Percentiles rank a stretch among this genome's conserved stretches.
Conservation (phyloP, 768 basidiomycete species). For the Lactarius deliciosus region DNA sequence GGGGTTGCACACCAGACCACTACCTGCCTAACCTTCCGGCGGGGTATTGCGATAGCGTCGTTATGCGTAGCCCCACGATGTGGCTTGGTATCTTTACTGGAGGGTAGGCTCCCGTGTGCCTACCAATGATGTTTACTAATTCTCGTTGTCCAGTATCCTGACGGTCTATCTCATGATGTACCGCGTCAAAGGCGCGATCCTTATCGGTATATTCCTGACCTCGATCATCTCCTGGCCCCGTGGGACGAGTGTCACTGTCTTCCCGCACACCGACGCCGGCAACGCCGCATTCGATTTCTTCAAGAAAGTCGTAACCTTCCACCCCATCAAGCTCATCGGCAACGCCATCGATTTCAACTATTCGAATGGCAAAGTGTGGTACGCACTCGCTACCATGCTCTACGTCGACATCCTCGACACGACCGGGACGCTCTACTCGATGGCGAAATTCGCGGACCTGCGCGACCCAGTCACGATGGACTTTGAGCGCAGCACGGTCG, state of each 20-base stretch:
- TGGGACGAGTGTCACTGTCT: constrained; percentile 75
- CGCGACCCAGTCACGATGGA: constrained; percentile 82
- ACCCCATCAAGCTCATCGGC: constrained; percentile 58
- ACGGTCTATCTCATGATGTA: constrained; percentile 82
- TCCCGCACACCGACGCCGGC: constrained; percentile 69
- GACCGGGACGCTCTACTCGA: constrained; percentile 79
- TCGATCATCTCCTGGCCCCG: constrained; percentile 88
- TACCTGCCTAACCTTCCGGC: constrained; percentile 46
- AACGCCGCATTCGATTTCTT: constrained; percentile 79
- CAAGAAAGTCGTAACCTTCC: constrained; percentile 80
- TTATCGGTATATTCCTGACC: constrained; percentile 78
- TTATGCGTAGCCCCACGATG: constrained; percentile 72
- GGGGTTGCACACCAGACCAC: constrained; percentile 65
- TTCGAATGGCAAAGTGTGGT: constrained; percentile 75
- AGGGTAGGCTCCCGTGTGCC: constrained; percentile 48
- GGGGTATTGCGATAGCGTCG: constrained; percentile 59
- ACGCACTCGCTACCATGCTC: constrained; percentile 84
- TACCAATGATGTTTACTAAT: neutral
- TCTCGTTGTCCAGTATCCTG: constrained; percentile 49
- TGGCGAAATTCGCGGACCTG: constrained; percentile 87
- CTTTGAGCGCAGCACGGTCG: constrained; percentile 80
- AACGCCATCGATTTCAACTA: constrained; percentile 52
- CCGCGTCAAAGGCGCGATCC: constrained; percentile 78
- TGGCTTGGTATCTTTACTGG: constrained; percentile 89
- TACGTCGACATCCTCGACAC: constrained; percentile 79